Evolutionary conservation across 2,329 filamentous ascomycete genomes (phyloP), one percentile per base, ranked within the genome.

Genomic region (Sclerotinia borealis): DNA sequence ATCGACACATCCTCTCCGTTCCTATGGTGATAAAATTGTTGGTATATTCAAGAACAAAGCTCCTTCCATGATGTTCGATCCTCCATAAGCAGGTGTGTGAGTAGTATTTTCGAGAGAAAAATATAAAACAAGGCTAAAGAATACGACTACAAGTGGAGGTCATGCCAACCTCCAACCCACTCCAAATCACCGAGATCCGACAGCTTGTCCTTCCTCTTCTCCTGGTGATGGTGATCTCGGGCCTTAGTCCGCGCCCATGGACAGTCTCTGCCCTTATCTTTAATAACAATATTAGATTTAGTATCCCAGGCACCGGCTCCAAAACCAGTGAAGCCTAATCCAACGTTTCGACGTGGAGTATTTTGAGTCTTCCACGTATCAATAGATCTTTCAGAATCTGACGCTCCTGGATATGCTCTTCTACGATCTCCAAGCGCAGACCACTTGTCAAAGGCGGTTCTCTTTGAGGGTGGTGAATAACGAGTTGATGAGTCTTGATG

Each of bases 131-230:
- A 62, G 22, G 31, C 22, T 54, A 54, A 62, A 61, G 63, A 52
- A 48, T 65, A 61, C 50, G 66, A 73, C 72, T 72, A 87, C 84
- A 85, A 86, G 83, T 85, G 85, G 76, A 80, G 75, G 75, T 72
- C 76, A 77, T 90, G 87, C 86, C 91, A 96, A 79, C 90, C 91
- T 81, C 92, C 92, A 86, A 96, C 91, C 88, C 93, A 96, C 85
- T 96, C 92, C 81, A 93, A 79, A 74, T 93, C 84, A 79, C 89
- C 88, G 73, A 81, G 77, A 70, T 73, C 83, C 78, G 88, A 87
- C 49, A 73, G 89, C 43, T 63, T 63, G 5, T 59, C 61, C 45
- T 63, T 63, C 13, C 61, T 52, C 36, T 58, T 58, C 45, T 58
- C 61, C 36, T 83, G 83, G 83, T 83, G 72, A 43, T 67, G 63